These are phyloP conservation scores for Daldinia bambusicola DNA, from an alignment of 495 filamentous ascomycete species.

Conservation along the genomic window DNA sequence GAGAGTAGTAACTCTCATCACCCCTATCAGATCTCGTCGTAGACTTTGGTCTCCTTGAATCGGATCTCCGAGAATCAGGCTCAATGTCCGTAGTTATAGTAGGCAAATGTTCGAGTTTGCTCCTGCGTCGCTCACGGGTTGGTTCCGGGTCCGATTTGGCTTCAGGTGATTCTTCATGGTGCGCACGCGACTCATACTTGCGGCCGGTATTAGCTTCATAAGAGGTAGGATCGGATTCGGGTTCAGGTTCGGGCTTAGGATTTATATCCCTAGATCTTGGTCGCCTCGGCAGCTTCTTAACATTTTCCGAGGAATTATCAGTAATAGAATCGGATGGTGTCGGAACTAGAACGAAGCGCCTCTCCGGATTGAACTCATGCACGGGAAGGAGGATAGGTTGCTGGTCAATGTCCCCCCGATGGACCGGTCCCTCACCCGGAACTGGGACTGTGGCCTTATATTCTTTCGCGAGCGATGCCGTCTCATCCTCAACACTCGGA, in stretches of 20 bases:
- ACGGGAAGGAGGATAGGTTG: constrained; percentile 54
- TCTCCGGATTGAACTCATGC: constrained; percentile 58
- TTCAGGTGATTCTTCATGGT: constrained; percentile 39
- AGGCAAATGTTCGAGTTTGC: constrained; percentile 43
- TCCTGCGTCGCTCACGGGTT: constrained; percentile 38
- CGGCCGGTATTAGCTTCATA: constrained; percentile 58
- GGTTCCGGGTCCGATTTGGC: constrained; percentile 33
- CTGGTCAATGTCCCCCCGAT: constrained; percentile 58
- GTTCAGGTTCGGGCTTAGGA: constrained; percentile 17
- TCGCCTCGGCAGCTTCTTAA: constrained; percentile 24
- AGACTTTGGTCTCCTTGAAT: constrained; percentile 42
- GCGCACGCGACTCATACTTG: constrained; percentile 47
- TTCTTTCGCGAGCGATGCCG: constrained; percentile 57
- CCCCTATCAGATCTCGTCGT: constrained; percentile 45
- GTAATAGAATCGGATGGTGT: constrained; percentile 45
- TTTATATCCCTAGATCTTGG: constrained; percentile 35
- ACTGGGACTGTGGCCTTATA: constrained; percentile 45
- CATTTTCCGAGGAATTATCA: constrained; percentile 15
- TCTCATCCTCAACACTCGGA: constrained; percentile 60
- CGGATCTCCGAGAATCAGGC: constrained; percentile 16
- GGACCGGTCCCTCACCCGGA: constrained; percentile 53
- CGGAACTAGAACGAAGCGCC: constrained; percentile 57
- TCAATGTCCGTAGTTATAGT: constrained; percentile 44
- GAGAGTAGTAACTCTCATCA: constrained; percentile 49
- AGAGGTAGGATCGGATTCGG: constrained; percentile 31